These are phyloP conservation scores for Claviceps citrina DNA, from an alignment of 2,329 filamentous ascomycete species.

Conservation along the genomic window DNA sequence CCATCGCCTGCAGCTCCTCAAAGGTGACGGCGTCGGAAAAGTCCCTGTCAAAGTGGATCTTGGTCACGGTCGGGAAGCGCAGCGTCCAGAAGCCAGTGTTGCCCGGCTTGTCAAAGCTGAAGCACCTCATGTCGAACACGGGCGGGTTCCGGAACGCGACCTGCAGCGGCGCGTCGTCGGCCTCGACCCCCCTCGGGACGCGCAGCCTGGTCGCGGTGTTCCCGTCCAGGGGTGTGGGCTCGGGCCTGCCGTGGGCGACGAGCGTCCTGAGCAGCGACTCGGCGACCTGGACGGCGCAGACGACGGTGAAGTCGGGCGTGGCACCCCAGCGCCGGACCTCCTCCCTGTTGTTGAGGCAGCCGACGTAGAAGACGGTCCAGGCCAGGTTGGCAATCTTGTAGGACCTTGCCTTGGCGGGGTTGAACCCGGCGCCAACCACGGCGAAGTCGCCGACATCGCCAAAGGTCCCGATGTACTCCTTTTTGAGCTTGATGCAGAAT, in stretches of 20 bases:
- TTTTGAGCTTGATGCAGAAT: slow-evolving; percentile 70
- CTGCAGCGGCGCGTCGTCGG: slow-evolving; percentile 26
- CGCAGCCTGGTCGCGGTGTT: slow-evolving; percentile 30
- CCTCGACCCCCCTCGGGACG: slow-evolving; percentile 28
- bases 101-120: slow-evolving; percentile 58
- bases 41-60: slow-evolving; percentile 61
- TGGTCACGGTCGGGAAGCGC: slow-evolving; percentile 60
- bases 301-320: slow-evolving; percentile 47
- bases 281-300: slow-evolving; percentile 47
- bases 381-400: slow-evolving; percentile 38
- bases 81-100: slow-evolving; percentile 58
- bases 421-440: slow-evolving; percentile 59
- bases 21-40: slow-evolving; percentile 56
- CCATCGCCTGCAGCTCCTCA: slow-evolving; percentile 52
- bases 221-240: slow-evolving; percentile 21
- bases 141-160: slow-evolving; percentile 53
- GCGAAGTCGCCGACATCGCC: slow-evolving; percentile 76
- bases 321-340: slow-evolving; percentile 34
- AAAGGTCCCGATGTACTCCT: slow-evolving; percentile 63
- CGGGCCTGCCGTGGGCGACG: slow-evolving; percentile 30
- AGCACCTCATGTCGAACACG: slow-evolving; percentile 67
- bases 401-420: slow-evolving; percentile 44
- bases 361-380: slow-evolving; percentile 73
- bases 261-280: slow-evolving; percentile 35
- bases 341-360: slow-evolving; percentile 55